These are phyloP conservation scores for Exophiala phaeomuriformis DNA, from an alignment of 2,329 filamentous ascomycete species.

Conservation along the genomic window DNA sequence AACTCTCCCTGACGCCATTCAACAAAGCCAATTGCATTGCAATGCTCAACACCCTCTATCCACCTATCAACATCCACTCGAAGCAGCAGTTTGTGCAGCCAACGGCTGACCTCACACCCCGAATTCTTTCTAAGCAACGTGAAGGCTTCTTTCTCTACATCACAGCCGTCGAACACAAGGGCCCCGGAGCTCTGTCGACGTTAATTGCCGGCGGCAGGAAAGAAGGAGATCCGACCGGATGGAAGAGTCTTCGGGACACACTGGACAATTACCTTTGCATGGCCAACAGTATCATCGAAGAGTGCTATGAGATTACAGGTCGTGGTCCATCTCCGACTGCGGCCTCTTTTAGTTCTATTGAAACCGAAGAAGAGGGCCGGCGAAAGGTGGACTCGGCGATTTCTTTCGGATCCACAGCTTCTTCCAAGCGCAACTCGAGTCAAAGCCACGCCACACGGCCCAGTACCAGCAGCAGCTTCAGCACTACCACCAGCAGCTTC, in stretches of 20 bases:
- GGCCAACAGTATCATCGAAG: slow-evolving; percentile 55
- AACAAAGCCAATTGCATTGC: slow-evolving; percentile 60
- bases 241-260: slow-evolving; percentile 43
- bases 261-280: slow-evolving; percentile 53
- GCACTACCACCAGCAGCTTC: slow-evolving; percentile 25
- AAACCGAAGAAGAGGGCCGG: slow-evolving; percentile 31
- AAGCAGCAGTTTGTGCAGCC: slow-evolving; percentile 39
- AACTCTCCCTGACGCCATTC: slow-evolving; percentile 55
- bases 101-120: slow-evolving; percentile 46
- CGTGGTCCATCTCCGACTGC: slow-evolving; percentile 32
- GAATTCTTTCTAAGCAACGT: slow-evolving; percentile 51
- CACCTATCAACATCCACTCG: slow-evolving; percentile 39
- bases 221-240: slow-evolving; percentile 48
- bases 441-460: slow-evolving; percentile 29
- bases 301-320: slow-evolving; percentile 47
- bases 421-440: slow-evolving; percentile 34
- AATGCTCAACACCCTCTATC: slow-evolving; percentile 62
- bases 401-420: slow-evolving; percentile 45
- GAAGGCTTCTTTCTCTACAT: slow-evolving; percentile 58
- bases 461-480: slow-evolving; percentile 29
- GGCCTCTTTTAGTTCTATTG: slow-evolving; percentile 25
- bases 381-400: slow-evolving; percentile 59
- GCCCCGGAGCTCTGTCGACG: slow-evolving; percentile 46
- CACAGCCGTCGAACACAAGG: slow-evolving; percentile 49
- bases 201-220: slow-evolving; percentile 49